These are phyloP conservation scores for Rutstroemia sp. DNA, from an alignment of 2,329 filamentous ascomycete genomes.

Conservation along the genomic window DNA sequence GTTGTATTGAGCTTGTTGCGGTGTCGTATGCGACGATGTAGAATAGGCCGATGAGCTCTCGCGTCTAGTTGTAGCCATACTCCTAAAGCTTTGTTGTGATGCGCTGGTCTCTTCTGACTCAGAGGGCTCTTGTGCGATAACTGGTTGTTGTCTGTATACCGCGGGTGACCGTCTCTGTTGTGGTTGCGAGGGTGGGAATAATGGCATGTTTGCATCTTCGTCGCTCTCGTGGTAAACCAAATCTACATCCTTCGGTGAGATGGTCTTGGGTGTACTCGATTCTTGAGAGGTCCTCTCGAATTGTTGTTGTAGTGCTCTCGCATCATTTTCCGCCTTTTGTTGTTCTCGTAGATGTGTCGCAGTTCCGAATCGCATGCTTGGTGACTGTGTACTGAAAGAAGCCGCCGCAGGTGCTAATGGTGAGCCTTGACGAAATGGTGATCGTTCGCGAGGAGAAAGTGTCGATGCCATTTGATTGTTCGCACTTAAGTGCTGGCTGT, in stretches of 20 bases:
- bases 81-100: constrained; percentile 35
- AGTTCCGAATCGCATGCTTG: constrained; percentile 40
- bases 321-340: constrained; percentile 52
- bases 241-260: constrained; percentile 88
- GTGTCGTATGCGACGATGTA: constrained; percentile 24
- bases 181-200: constrained; percentile 59
- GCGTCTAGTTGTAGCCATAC: constrained; percentile 34
- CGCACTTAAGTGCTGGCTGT: constrained; percentile 62
- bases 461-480: constrained; percentile 41
- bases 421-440: constrained; percentile 72
- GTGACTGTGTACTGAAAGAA: constrained; percentile 28
- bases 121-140: constrained; percentile 22
- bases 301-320: constrained; percentile 34
- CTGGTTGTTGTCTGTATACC: constrained; percentile 22
- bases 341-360: constrained; percentile 55
- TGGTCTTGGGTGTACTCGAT: constrained; percentile 65
- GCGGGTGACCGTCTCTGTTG: constrained; percentile 36
- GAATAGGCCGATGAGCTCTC: constrained; percentile 31
- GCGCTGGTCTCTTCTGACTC: constrained; percentile 27
- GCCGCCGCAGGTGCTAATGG: constrained; percentile 43
- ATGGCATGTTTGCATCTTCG: constrained; percentile 53
- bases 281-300: constrained; percentile 32
- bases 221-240: constrained; percentile 76
- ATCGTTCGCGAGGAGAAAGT: constrained; percentile 54
- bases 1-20: constrained; percentile 33